Conservation (phyloP, 345 rosid genomes). For the Populus deltoides region DNA sequence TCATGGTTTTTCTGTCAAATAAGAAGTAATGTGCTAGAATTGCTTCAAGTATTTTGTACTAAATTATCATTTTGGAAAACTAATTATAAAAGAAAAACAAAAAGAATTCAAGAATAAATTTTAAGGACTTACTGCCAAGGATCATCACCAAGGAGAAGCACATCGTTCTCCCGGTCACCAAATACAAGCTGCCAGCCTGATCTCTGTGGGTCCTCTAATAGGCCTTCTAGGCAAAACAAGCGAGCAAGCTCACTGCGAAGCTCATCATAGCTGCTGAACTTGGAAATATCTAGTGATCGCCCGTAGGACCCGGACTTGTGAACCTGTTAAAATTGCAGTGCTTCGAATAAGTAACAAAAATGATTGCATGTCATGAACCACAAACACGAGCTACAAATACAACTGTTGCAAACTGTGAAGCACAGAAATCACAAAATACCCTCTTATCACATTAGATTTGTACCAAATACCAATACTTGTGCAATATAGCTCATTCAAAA, state of each 20-base stretch:
- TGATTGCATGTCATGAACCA: neutral
- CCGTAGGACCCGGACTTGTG: constrained; percentile 72
- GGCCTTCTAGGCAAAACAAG: constrained; percentile 79
- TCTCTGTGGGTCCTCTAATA: constrained; percentile 75
- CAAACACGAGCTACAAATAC: neutral
- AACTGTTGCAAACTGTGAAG: neutral
- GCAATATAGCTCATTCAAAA: neutral
- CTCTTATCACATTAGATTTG: neutral
- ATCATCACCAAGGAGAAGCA: constrained; percentile 89
- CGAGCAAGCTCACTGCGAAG: constrained; percentile 76
- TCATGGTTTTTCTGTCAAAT: neutral
- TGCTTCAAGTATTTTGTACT: neutral
- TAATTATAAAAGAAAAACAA: neutral
- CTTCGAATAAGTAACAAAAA: neutral
- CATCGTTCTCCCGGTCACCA: constrained; percentile 84
- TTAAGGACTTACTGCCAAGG: constrained; percentile 71
- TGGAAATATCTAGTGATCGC: constrained; percentile 78
- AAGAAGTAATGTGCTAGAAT: neutral
- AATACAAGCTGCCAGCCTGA: constrained; percentile 99
- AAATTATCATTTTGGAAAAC: neutral
- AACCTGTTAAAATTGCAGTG: constrained; percentile 35
- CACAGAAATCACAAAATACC: neutral
- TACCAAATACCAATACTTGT: neutral
- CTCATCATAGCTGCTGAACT: constrained; percentile 84
- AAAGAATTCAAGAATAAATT: neutral